Base-by-base conservation (phyloP, 495 filamentous ascomycete genomes). In the Podospora appendiculata region DNA sequence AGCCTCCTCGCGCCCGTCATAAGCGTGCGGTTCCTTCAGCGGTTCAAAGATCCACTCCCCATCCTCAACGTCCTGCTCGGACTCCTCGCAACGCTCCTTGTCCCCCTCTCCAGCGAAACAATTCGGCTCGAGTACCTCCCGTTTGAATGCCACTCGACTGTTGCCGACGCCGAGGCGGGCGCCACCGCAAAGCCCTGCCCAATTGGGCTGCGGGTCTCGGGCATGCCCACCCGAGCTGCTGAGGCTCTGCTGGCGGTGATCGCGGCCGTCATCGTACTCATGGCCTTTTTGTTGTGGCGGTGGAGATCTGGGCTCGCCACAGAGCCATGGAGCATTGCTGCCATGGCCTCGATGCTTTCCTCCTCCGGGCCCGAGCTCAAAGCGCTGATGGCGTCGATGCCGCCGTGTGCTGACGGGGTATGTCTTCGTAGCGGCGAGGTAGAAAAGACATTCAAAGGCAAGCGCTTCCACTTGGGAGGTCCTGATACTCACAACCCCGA, bases 271-370 rank as follows among this genome's bases (percentile, higher is more conserved):
- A 35, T 48, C 36, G n/a, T 40, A 9, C 7, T 8, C 8, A 19
- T 40, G 8, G 34, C 34, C 13, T 17, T 19, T 25, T 1, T 48
- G 2, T n/a, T 48, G n/a, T 11, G 34, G n/a, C 34, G 47, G 6
- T 51, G 48, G 48, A 33, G 9, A 17, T 43, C 39, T 10, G 40
- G 48, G 1, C 19, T 51, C 32, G 48, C 25, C 7, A 14, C 48
- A 5, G 48, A 51, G 13, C 48, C 48, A 0, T 51, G 48, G 48
- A 51, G 39, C 32, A 51, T 51, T 35, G 48, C 48, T 0, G 32
- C 13, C 18, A 51, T 51, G 25, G 48, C 48, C 3, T 14, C 18
- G 4, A 12, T 51, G n/a, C n/a, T 51, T 8, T 10, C 36, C 19
- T 17, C 10, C 34, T n/a, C 2, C 43, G 9, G 13, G 19, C n/a